Conservation (phyloP, 495 filamentous ascomycete genomes). For the Penicillium arizonense region DNA sequence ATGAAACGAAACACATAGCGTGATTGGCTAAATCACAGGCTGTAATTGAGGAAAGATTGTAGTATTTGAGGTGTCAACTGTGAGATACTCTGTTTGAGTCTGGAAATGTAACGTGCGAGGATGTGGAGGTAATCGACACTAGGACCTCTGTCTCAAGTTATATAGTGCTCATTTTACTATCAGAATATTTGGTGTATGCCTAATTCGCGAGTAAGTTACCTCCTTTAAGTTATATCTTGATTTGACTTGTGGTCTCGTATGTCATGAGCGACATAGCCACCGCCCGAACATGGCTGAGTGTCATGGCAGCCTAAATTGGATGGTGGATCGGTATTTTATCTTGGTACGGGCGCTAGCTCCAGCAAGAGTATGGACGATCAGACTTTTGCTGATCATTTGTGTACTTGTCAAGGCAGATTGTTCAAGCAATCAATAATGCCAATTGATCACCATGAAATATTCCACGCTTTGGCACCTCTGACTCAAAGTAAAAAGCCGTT, state of each 20-base stretch:
- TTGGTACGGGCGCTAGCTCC: neutral
- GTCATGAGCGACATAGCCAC: neutral
- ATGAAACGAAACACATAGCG: conserved; percentile 13
- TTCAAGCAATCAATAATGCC: too few relatives aligned
- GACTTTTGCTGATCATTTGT: neutral
- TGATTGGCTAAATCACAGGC: too few relatives aligned
- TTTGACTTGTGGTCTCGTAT: neutral
- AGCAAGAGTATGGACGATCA: conserved; percentile 2
- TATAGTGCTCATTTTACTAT: too few relatives aligned
- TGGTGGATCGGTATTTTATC: neutral
- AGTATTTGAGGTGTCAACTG: neutral
- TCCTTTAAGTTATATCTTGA: neutral
- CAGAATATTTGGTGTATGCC: neutral
- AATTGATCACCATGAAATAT: too few relatives aligned
- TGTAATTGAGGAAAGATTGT: neutral
- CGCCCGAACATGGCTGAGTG: neutral
- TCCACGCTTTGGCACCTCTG: too few relatives aligned
- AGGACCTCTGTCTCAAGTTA: too few relatives aligned
- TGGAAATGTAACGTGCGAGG: too few relatives aligned
- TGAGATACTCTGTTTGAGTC: neutral
- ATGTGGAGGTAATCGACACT: too few relatives aligned
- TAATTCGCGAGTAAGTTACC: neutral
- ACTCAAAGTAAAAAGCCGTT: too few relatives aligned
- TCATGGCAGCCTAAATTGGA: neutral
- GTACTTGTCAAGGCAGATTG: neutral